Base-by-base conservation (phyloP, 306 rosid genomes). In the Arachis stenosperma region DNA sequence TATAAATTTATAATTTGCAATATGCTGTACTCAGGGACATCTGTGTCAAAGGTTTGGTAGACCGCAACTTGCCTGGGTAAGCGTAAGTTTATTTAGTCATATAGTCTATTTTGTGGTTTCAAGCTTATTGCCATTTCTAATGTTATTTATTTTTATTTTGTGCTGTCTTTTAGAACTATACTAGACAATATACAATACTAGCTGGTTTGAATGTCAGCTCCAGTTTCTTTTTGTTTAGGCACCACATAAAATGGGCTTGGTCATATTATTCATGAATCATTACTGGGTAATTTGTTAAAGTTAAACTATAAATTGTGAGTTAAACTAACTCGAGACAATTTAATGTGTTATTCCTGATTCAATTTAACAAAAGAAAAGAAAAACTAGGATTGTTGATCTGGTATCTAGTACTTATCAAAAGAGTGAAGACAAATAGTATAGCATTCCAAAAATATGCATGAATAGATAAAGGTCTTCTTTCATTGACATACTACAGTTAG, bases 61-160 rank as follows among this genome's bases (percentile, higher is more conserved):
- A 88, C 52, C 96, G 93, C 63, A 84, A 94, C 84, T 82, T 91
- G 81, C 99, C 99, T 6, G 99, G 99, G 97, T 88, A 87, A 53
- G 95, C 84, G 69, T 9, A 64, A 61, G 37, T 73, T 70, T 69
- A 53, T 65, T 67, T 75, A 51, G 66, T 43, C 73, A 29, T 52
- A 47, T 71, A 22, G 50, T 50, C 43, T 75, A 14, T 64, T 60
- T 51, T 61, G 46, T 60, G 52, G 44, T 52, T 77, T 70, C 36
- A 58, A 74, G 22, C 64, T 61, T 65, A 27, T 37, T 52, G 9
- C 3, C 30, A 47, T 76, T 76, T 82, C 65, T 58, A 54, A 39
- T 70, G 53, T 29, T 70, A 46, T 70, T 13, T 27, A 33, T 56
- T 27, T 22, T 27, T 22, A 22, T 22, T 65, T 14, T 52, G 42